Base-by-base conservation (phyloP, 768 basidiomycete genomes). In the Phanerochaete sordida region DNA sequence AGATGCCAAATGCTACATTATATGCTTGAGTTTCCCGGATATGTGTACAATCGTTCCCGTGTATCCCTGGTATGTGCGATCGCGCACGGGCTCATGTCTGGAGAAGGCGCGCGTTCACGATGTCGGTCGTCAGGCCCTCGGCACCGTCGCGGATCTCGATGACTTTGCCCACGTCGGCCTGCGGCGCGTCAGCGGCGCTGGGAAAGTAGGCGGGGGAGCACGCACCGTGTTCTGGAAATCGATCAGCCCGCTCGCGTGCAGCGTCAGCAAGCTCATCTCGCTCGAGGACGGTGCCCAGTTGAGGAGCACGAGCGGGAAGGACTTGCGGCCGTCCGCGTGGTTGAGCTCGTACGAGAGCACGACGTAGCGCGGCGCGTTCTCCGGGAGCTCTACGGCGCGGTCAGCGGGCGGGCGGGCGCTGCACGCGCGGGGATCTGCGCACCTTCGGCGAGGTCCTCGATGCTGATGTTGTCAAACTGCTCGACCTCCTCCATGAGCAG, bases 371-470 rank as follows among this genome's bases (percentile, higher is more conserved):
- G 94, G 94, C 8, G 89, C 82, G 69, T 88, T 90, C 75, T 90
- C 92, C 0, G 95, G 95, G 12, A 96, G 79, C 70, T 95, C 95
- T 95, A 66, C 7, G 3, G 23, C 53, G 23, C 13, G 33, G 33
- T 24, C 9, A 49, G 35, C 21, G 58, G 23, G 52, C 46, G 58
- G 45, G 53, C 58, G 44, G 33, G 50, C 58, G 52, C 46, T 37
- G 11, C 39, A 43, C 16, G 26, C 24, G 46, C 24, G 24, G 27
- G 26, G 27, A 21, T 52, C 23, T 43, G 55, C 69, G 58, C 64
- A 92, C 94, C 94, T 75, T 94, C 88, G n/a, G 84, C 90, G 37
- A 98, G 84, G 16, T 95, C 92, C 66, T 90, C 89, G 59, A 94
- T 84, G 57, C 80, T 81, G 61, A 91, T 87, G 61, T 84, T 75